These are phyloP conservation scores for Hawksworthiomyces lignivorus DNA, from an alignment of 2,329 filamentous ascomycete genomes.

Conservation along the genomic window DNA sequence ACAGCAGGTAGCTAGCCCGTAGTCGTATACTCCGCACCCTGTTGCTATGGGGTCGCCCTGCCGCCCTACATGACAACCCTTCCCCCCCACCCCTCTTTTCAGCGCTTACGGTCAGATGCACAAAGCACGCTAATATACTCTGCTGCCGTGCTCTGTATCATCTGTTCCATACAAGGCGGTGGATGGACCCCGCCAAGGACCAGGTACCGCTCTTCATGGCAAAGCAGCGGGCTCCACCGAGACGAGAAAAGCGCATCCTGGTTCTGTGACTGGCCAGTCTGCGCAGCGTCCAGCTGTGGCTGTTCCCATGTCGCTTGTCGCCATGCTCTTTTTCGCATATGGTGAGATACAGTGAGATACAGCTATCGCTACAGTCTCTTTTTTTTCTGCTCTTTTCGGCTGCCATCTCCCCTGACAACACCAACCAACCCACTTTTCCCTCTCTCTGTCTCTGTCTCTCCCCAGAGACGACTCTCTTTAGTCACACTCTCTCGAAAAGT, in stretches of 20 bases:
- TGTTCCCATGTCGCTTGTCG: too few species aligned
- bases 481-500: too few species aligned
- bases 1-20: too few species aligned
- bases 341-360: too few species aligned
- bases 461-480: too few species aligned
- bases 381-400: too few species aligned
- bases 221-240: too few species aligned
- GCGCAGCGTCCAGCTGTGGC: too few species aligned
- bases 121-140: not conserved
- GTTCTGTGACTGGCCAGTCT: too few species aligned
- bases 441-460: not conserved
- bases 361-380: too few species aligned
- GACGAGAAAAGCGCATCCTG: not conserved
- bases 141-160: not conserved
- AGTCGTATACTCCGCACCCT: not conserved
- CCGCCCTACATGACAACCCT: conserved; percentile 6
- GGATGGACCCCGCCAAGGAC: not conserved
- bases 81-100: not conserved
- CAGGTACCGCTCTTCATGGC: too few species aligned
- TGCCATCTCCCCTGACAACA: conserved; percentile 17
- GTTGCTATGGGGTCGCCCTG: conserved; percentile 12
- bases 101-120: conserved; percentile 5
- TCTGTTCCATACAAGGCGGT: not conserved
- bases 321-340: too few species aligned
- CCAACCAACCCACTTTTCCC: not conserved